Percentiles rank a stretch among this genome's conserved stretches.
Conservation (phyloP, 257 asterid species). For the Euphrasia confusa region DNA sequence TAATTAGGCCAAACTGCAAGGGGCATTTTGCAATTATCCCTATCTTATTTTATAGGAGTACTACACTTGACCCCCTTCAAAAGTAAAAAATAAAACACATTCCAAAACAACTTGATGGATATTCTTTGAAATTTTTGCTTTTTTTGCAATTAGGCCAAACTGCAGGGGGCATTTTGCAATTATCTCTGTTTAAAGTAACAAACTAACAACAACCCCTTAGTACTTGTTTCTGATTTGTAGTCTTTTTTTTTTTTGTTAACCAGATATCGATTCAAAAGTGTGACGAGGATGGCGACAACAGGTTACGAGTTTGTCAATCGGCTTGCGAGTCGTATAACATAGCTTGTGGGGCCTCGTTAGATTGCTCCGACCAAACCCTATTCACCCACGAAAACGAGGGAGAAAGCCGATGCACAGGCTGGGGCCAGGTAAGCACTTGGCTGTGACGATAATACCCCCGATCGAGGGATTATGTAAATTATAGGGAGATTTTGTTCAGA, state of each 20-base stretch:
- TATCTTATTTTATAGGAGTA: too few relatives aligned
- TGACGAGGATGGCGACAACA: slow-evolving; percentile 85
- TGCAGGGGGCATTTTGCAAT: too few relatives aligned
- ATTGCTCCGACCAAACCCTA: not conserved
- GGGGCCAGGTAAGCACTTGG: not conserved
- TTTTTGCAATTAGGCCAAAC: not conserved
- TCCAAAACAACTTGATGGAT: too few relatives aligned
- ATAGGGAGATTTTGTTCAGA: not conserved
- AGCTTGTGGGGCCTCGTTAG: slow-evolving; percentile 1
- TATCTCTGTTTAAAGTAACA: not conserved
- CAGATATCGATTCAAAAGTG: slow-evolving; percentile 98
- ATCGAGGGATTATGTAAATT: not conserved
- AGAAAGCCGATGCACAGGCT: not conserved
- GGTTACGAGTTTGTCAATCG: slow-evolving; percentile 91
- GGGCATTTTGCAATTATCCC: too few relatives aligned
- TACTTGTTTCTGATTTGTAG: too few relatives aligned
- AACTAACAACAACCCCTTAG: not conserved
- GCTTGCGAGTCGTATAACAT: not conserved
- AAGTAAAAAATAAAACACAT: too few relatives aligned
- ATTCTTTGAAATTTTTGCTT: slow-evolving; percentile 21
- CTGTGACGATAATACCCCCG: not conserved
- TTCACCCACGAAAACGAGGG: not conserved
- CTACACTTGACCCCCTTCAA: too few relatives aligned
- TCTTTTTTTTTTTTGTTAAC: not conserved
- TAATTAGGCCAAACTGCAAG: too few relatives aligned